Evolutionary conservation across 805 yeast species (phyloP), one percentile per base, ranked within the genome.

Genomic region (Candida caryicola): DNA sequence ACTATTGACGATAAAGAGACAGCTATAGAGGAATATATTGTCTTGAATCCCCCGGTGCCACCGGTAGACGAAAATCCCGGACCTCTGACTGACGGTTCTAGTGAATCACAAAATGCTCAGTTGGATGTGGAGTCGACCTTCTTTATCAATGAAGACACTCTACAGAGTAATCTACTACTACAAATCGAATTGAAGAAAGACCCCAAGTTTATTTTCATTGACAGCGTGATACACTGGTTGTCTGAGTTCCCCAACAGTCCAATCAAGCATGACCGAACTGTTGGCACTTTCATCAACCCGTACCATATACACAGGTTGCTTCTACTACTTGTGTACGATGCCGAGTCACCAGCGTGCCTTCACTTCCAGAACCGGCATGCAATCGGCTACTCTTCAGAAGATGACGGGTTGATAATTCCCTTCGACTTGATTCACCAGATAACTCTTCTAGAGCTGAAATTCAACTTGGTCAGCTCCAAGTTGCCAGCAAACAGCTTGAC

Each of bases 211-310:
- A 26, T 17, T 19, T 23, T 55, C 15, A 42, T 50, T 1, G 42
- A 36, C 10, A 47, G 59, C 1, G 34, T 50, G 1, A 40, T 58
- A 7, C 45, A 43, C 13, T 59, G 64, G 64, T 33, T 59, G 10
- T 43, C 51, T 2, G 49, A 47, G 30, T 46, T 59, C 16, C 59
- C 60, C 5, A 34, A 31, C 5, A 49, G 51, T 17, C 51, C 54
- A 3, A n/a, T 55, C 1, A 12, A 16, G 2, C 29, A 40, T 9
- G 32, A 36, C 12, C 31, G 44, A 2, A 26, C 31, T 3, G 25
- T 44, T 7, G 21, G 34, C 5, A 51, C 48, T 14, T 36, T 57
- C 7, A 37, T 44, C 15, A 35, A 41, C 25, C 55, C 58, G 1
- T 9, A 3, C n/a, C 44, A 33, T 3, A 36, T 56, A 19, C 40